Conservation (phyloP, 352 stramenopile genomes). For the Pythium aquatile region DNA sequence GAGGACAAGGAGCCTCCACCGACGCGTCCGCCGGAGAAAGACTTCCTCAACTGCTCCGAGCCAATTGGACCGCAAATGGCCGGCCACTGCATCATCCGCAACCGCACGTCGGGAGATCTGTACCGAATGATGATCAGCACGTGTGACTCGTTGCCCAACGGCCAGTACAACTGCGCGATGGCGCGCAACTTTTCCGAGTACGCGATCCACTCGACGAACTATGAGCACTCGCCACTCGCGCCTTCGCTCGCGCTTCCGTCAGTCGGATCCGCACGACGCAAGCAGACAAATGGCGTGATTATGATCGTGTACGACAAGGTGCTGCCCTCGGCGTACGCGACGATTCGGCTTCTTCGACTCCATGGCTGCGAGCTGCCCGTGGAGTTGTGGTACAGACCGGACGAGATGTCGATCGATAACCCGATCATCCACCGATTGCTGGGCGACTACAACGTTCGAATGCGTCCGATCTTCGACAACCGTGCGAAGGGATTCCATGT, state of each 20-base stretch:
- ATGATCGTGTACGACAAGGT: constrained; percentile 88
- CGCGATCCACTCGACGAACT: constrained; percentile 61
- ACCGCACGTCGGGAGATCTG: constrained; percentile 75
- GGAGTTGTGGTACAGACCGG: constrained; percentile 82
- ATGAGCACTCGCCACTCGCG: constrained; percentile 67
- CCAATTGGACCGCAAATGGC: constrained; percentile 71
- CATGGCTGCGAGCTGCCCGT: constrained; percentile 76
- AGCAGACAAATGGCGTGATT: constrained; percentile 68
- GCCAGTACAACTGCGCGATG: constrained; percentile 80
- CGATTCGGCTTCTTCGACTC: constrained; percentile 72
- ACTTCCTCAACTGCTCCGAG: constrained; percentile 70
- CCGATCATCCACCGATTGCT: constrained; percentile 72
- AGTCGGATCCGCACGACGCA: constrained; percentile 38
- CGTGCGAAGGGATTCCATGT: constrained; percentile 76
- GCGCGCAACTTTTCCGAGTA: constrained; percentile 83
- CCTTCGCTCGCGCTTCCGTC: constrained; percentile 64
- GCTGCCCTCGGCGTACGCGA: constrained; percentile 72
- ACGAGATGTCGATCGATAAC: constrained; percentile 85
- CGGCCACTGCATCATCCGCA: constrained; percentile 82
- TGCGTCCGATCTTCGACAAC: constrained; percentile 79
- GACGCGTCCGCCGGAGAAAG: constrained; percentile 57
- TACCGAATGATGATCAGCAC: constrained; percentile 82
- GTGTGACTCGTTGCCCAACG: constrained; percentile 68
- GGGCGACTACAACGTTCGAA: constrained; percentile 65
- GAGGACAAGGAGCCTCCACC: constrained; percentile 31